phyloP scores from a whole-genome alignment of 2,329 filamentous ascomycete species.

The Xylariaceae sp. region DNA sequence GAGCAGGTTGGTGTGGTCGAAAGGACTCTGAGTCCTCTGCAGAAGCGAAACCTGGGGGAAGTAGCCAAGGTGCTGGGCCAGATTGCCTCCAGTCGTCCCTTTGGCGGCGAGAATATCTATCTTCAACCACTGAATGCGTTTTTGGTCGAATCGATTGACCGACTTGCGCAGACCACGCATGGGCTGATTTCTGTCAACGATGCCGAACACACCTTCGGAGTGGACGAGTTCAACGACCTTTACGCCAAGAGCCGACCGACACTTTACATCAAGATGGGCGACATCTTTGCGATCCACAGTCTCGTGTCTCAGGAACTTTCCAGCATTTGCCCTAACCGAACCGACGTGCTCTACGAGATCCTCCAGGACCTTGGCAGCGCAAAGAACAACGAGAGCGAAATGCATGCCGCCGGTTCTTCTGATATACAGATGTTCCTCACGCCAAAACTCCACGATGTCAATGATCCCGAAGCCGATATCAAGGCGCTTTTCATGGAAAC shows the following conservation, averaged over 20 bases:
- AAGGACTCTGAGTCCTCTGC: constrained; percentile 77
- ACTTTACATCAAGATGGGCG: constrained; percentile 97
- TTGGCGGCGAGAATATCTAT: constrained; percentile 92
- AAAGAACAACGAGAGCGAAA: constrained; percentile 92
- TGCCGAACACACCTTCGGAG: constrained; percentile 89
- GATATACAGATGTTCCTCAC: constrained; percentile 90
- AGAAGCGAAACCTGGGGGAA: constrained; percentile 86
- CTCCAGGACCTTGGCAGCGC: constrained; percentile 91
- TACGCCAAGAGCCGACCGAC: constrained; percentile 96
- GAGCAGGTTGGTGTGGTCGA: constrained; percentile 93
- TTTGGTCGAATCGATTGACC: constrained; percentile 75
- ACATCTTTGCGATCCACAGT: constrained; percentile 94
- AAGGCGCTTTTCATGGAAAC: constrained; percentile 97
- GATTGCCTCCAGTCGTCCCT: constrained; percentile 79
- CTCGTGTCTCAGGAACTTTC: constrained; percentile 75
- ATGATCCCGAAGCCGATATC: constrained; percentile 87
- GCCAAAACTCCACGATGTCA: constrained; percentile 80
- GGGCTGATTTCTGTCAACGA: constrained; percentile 78
- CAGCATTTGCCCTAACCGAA: constrained; percentile 69
- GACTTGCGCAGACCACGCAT: constrained; percentile 68
- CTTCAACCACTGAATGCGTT: constrained; percentile 92
- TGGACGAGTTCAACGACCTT: constrained; percentile 97
- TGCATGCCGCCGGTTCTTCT: constrained; percentile 76
- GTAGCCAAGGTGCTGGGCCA: constrained; percentile 90
- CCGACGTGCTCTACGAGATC: constrained; percentile 86